phyloP scores from a whole-genome alignment of 495 filamentous ascomycete species.

The Daldinia vernicosa region DNA sequence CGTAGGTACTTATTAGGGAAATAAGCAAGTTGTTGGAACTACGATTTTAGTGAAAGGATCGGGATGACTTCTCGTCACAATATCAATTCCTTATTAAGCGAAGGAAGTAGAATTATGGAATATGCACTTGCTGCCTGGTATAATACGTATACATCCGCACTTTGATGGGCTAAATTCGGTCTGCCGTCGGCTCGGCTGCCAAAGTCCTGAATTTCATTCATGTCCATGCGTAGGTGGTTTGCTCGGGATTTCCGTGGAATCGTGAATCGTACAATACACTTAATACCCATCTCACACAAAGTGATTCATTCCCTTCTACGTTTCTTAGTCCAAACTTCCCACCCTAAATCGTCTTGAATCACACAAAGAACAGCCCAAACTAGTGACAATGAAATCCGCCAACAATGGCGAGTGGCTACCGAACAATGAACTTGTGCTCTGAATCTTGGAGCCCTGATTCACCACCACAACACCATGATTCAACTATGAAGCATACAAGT shows the following conservation, averaged over 20 bases:
- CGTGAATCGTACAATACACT: not conserved
- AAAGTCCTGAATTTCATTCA: not conserved
- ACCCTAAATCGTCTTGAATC: not conserved
- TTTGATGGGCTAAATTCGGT: not conserved
- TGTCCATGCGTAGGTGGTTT: not conserved
- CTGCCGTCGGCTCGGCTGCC: not conserved
- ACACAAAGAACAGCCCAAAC: not conserved
- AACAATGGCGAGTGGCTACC: not conserved
- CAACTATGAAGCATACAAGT: not conserved
- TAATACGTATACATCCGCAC: not conserved
- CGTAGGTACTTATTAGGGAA: not conserved
- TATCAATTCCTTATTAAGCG: not conserved
- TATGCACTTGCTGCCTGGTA: not conserved
- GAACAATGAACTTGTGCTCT: not conserved
- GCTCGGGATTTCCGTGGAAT: not conserved
- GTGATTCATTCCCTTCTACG: not conserved
- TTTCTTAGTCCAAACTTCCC: not conserved
- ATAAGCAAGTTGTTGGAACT: not conserved
- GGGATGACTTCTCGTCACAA: not conserved
- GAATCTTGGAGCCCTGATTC: not conserved
- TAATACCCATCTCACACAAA: not conserved
- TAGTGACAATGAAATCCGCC: not conserved
- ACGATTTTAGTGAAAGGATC: not conserved
- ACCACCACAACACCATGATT: not conserved
- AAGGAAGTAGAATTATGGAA: not conserved